Conservation (phyloP, 306 rosid genomes). For the Hippophae tibetana region DNA sequence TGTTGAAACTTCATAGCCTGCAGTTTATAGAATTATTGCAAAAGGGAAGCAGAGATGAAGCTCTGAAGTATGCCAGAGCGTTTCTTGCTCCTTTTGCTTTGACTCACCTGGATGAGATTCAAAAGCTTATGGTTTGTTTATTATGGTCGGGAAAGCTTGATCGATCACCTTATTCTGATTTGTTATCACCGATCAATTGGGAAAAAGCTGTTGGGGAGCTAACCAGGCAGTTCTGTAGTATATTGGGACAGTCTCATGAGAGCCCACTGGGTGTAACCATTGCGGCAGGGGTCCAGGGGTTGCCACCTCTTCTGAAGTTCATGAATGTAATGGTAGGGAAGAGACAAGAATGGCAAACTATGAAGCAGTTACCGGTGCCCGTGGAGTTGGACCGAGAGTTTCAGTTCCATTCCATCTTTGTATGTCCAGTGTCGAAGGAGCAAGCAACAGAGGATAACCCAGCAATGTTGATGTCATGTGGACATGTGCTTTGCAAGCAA, state of each 20-base stretch:
- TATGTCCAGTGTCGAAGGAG: conserved; percentile 94
- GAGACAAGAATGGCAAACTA: conserved; percentile 84
- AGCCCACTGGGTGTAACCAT: conserved; percentile 72
- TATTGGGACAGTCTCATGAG: conserved; percentile 66
- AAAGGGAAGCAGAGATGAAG: conserved; percentile 51
- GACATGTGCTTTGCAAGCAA: conserved; percentile 93
- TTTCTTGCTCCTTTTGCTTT: conserved; percentile 54
- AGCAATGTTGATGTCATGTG: conserved; percentile 84
- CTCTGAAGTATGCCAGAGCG: conserved; percentile 61
- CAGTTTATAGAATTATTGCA: conserved; percentile 60
- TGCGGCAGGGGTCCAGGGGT: conserved; percentile 66
- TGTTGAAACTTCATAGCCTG: conserved; percentile 66
- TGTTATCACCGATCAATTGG: conserved; percentile 62
- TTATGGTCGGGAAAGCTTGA: conserved; percentile 85
- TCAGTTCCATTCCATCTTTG: conserved; percentile 91
- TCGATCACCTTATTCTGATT: conserved; percentile 51
- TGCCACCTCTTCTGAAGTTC: conserved; percentile 73
- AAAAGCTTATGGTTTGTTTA: conserved; percentile 70
- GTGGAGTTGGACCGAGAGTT: conserved; percentile 67
- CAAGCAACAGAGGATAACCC: conserved; percentile 82
- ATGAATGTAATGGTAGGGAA: conserved; percentile 79
- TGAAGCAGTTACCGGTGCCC: conserved; percentile 77
- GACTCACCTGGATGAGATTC: conserved; percentile 51
- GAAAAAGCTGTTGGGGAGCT: conserved; percentile 56
- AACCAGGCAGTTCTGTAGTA: conserved; percentile 80